phyloP scores from a whole-genome alignment of 495 filamentous ascomycete species.

The Penicillium crystallinum region DNA sequence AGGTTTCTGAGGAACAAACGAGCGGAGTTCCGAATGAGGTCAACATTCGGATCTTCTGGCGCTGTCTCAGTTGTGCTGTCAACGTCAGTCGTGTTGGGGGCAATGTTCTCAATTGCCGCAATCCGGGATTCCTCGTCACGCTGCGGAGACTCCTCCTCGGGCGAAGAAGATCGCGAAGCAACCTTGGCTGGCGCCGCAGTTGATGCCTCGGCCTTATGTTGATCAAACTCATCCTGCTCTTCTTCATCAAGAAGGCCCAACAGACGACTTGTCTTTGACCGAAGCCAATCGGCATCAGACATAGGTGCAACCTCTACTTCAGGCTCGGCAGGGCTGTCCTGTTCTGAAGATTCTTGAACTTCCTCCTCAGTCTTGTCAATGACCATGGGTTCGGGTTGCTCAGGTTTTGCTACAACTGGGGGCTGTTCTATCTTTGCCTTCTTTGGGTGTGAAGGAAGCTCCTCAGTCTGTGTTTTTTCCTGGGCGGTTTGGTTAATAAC shows the following conservation, averaged over 20 bases:
- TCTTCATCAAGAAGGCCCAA: slow-evolving; percentile 77
- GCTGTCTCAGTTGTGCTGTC: slow-evolving; percentile 15
- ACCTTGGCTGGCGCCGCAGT: slow-evolving; percentile 1
- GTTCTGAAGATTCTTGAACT: slow-evolving; percentile 15
- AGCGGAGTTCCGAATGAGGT: slow-evolving; percentile 44
- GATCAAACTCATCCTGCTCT: slow-evolving; percentile 35
- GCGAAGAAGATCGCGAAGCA: neutral
- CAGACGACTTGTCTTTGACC: slow-evolving; percentile 85
- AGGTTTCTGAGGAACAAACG: slow-evolving; percentile 88
- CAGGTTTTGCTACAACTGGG: neutral
- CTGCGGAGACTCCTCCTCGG: slow-evolving; percentile 1
- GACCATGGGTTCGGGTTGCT: slow-evolving; percentile 23
- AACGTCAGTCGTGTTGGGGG: slow-evolving; percentile 18
- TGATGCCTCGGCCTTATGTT: slow-evolving; percentile 17
- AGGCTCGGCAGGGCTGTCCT: slow-evolving; percentile 16
- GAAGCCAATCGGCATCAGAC: slow-evolving; percentile 83
- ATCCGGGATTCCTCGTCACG: slow-evolving; percentile 21
- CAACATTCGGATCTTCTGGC: slow-evolving; percentile 33
- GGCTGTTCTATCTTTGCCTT: slow-evolving; percentile 31
- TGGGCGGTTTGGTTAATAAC: slow-evolving; percentile 23
- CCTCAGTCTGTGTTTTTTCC: slow-evolving; percentile 24
- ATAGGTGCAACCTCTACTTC: slow-evolving; percentile 22
- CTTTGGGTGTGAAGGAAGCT: slow-evolving; percentile 41
- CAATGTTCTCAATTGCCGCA: slow-evolving; percentile 17
- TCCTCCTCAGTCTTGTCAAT: slow-evolving; percentile 18